Evolutionary conservation across 768 basidiomycete species (phyloP), one percentile per base, ranked within the genome.

Genomic region (Tricholoma hemisulphureum): DNA sequence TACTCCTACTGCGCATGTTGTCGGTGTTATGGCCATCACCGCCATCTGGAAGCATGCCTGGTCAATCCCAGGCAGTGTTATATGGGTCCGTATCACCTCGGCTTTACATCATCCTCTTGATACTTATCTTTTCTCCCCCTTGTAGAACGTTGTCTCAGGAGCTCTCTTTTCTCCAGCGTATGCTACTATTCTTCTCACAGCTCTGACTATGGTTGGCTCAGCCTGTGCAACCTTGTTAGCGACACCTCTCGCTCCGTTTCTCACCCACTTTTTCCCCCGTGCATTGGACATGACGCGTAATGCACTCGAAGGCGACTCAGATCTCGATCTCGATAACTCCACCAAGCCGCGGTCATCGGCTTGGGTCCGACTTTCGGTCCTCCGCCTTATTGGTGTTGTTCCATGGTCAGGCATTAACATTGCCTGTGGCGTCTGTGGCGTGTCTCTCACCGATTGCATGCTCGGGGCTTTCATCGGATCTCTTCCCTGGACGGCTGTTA

Each of bases 341-440:
- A 59, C 58, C 28, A 69, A 71, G 58, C 67, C 67, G 53, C 74
- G 69, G 56, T 78, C 81, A 6, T 73, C 80, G 9, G 73, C 86
- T 2, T 97, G 95, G 95, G 87, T 94, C 43, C 85, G 94, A 37
- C 76, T 97, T 43, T 88, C 93, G 3, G 83, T 96, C 57, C 82
- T 98, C 61, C 85, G 95, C 50, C 85, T 96, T 57, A 84, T 96
- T 65, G 95, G 95, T 18, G 85, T 98, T 55, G 93, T 97, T 3
- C 95, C 95, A 5, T 98, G 95, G 95, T 93, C 91, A 57, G 94
- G 93, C 58, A 93, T 98, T 79, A 98, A 98, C 71, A 90, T 98
- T 57, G 95, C 95, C 45, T 96, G 90, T 72, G 95, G 95, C 52
- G 93, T 96, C 24, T 91, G 90, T 64, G 89, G 90, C 31, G 93